Evolutionary conservation across 305 asterid species (phyloP).

Genomic region (Stenogyne calaminthoides): DNA sequence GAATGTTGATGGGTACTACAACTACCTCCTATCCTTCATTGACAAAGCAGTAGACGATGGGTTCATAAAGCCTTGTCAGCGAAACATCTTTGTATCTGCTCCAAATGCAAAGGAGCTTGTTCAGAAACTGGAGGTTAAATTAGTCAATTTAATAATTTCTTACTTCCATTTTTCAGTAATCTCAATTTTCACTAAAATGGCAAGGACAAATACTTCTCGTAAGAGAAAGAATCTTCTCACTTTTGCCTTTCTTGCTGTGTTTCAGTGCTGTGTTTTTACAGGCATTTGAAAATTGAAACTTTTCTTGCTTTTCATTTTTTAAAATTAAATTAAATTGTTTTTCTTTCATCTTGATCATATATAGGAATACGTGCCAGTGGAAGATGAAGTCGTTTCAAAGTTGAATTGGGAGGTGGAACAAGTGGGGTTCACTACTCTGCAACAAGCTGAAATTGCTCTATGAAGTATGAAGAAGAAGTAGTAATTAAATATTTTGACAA

Average conservation of each 20-base stretch:
- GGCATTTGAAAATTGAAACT: neutral
- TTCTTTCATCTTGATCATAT: neutral
- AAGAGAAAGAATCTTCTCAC: slow-evolving; percentile 26
- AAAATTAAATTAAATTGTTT: neutral
- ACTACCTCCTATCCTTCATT: slow-evolving; percentile 59
- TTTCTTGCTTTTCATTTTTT: neutral
- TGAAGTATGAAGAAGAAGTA: neutral
- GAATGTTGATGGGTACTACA: slow-evolving; percentile 76
- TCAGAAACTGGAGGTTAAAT: slow-evolving; percentile 64
- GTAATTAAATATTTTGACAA: neutral
- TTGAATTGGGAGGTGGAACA: slow-evolving; percentile 33
- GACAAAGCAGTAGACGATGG: slow-evolving; percentile 85
- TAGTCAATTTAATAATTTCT: neutral
- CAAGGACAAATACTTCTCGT: slow-evolving; percentile 25
- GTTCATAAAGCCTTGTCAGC: slow-evolving; percentile 66
- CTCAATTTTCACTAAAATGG: slow-evolving; percentile 41
- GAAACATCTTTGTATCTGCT: slow-evolving; percentile 73
- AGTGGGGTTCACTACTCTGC: slow-evolving; percentile 35
- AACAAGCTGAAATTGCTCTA: slow-evolving; percentile 38
- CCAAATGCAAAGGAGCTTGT: slow-evolving; percentile 66
- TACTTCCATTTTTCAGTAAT: neutral
- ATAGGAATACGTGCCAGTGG: slow-evolving; percentile 55
- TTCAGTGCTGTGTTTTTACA: neutral
- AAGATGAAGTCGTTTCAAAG: slow-evolving; percentile 48
- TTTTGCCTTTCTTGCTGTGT: slow-evolving; percentile 4